Evolutionary conservation across 495 filamentous ascomycete species (phyloP).

Genomic region (Aspergillus ellipticus): DNA sequence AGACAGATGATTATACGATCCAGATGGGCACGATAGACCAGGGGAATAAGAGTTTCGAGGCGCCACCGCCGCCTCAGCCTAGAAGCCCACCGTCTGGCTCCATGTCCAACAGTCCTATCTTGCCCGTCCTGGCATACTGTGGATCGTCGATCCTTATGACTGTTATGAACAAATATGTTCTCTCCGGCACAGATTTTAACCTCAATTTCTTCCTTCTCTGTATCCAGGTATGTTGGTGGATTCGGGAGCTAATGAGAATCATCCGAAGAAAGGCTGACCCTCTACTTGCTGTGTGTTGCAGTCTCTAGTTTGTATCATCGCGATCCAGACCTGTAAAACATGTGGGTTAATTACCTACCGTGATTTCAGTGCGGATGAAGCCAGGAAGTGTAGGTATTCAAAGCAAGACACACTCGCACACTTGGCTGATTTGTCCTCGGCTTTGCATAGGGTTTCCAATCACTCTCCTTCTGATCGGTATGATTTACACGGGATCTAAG

Average conservation of each 20-base stretch:
- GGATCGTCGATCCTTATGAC: conserved; percentile 97
- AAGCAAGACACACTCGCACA: neutral
- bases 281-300: conserved; percentile 29
- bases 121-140: conserved; percentile 90
- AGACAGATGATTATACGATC: conserved; percentile 73
- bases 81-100: conserved; percentile 26
- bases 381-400: conserved; percentile 72
- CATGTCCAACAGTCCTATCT: conserved; percentile 64
- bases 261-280: conserved; percentile 9
- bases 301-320: conserved; percentile 86
- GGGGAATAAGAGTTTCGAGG: conserved; percentile 53
- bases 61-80: conserved; percentile 37
- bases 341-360: conserved; percentile 82
- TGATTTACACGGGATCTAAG: conserved; percentile 98
- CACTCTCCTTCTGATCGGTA: conserved; percentile 92
- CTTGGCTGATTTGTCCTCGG: conserved; percentile 22
- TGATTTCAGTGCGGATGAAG: conserved; percentile 87
- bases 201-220: conserved; percentile 92
- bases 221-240: conserved; percentile 68
- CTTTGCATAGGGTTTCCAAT: conserved; percentile 82
- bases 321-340: conserved; percentile 82
- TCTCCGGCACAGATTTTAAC: conserved; percentile 88
- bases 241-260: neutral
- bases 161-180: conserved; percentile 97
- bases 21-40: conserved; percentile 67